Base-by-base conservation (phyloP, 495 filamentous ascomycete species). In the Tuber magnatum region DNA sequence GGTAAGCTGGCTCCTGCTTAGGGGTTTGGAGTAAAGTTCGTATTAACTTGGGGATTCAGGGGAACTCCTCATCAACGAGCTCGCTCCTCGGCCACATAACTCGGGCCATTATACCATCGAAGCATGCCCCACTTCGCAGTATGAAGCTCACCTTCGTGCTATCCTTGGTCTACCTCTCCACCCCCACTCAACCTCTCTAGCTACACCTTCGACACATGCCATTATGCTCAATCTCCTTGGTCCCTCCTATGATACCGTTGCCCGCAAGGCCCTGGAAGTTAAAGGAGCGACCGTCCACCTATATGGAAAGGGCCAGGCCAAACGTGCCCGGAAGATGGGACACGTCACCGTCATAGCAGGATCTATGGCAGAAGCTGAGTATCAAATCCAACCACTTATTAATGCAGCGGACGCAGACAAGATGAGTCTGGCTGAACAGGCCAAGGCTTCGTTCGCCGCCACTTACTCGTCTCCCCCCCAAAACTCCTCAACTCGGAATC, bases 201-300 rank as follows among this genome's bases (percentile, higher is more conserved):
- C 86, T 20, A 88, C 90, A 39, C 87, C 88, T 69, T 87, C 86
- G 48, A 85, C 85, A 69, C 86, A 83, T 16, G 89, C 94, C 32
- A 92, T 99, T 80, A 99, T 99, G 95, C 89, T 98, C 71, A 99
- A 99, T 85, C 93, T 99, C 75, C 90, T 99, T 61, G 95, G 95
- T 61, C 94, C 94, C 71, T 85, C 88, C 40, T 94, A 97, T 84
- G 84, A 91, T 41, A 81, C 86, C 65, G 86, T 96, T 68, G 89
- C 90, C 22, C 84, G 88, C 71, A 85, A 86, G 41, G 92, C 94
- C 14, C 85, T 90, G n/a, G 85, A 85, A 73, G 88, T 86, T 76
- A 86, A 86, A 74, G 89, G 85, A 81, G 90, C 87, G 71, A 88
- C 84, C 65, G 87, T 97, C 46, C 94, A 99, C 84, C 88, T 97